Conservation (phyloP, 1,139 yeast species). For the Geotrichum siamense region DNA sequence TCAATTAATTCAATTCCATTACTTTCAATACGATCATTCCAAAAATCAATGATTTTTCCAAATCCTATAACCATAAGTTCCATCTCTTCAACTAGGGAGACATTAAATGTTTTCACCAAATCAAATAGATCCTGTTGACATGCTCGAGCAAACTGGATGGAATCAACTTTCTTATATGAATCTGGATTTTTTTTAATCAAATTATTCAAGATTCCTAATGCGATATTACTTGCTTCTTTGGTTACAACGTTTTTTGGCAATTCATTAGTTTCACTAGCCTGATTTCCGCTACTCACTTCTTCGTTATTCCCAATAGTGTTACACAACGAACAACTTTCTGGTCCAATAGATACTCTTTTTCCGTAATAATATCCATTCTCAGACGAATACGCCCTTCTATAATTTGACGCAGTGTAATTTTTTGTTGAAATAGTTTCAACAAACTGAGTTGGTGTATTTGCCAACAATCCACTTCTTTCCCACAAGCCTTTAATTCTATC, state of each 20-base stretch:
- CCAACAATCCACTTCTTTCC: constrained; percentile 5
- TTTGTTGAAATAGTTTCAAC: background rate
- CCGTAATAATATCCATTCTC: constrained; percentile 5
- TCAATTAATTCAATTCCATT: background rate
- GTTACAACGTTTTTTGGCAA: background rate
- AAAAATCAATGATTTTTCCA: background rate
- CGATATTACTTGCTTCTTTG: background rate
- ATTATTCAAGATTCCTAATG: too few species aligned
- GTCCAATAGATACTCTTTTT: background rate
- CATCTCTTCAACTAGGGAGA: background rate
- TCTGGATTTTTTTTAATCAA: background rate
- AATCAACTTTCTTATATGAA: background rate
- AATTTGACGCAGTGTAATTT: background rate
- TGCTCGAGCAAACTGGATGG: background rate
- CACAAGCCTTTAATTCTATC: background rate
- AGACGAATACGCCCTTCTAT: background rate
- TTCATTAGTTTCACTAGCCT: background rate
- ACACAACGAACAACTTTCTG: constrained; percentile 8
- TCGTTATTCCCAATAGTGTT: background rate
- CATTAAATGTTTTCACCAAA: background rate
- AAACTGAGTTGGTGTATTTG: background rate
- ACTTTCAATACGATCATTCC: background rate
- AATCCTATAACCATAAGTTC: background rate
- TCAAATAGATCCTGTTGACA: background rate
- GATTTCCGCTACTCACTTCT: background rate